Conservation (phyloP, 139 green algal species). For the Zygnema circumcarinatum region DNA sequence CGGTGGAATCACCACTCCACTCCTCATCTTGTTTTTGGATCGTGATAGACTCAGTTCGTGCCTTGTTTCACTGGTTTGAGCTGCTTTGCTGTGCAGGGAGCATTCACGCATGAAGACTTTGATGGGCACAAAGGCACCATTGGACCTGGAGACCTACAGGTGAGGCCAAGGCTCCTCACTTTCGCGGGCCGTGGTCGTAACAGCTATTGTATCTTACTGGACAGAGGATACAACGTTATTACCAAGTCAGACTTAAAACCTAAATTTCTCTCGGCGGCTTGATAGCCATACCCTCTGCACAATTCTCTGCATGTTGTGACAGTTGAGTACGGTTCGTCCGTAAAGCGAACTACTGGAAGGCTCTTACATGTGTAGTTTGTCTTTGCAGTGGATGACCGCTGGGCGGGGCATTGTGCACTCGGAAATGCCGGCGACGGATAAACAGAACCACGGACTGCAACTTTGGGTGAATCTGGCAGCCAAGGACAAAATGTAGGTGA, state of each 20-base stretch:
- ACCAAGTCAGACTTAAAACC: too few species aligned
- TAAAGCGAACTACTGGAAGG: background rate
- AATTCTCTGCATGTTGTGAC: background rate
- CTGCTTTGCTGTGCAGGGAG: constrained; percentile 20
- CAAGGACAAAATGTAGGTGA: constrained; percentile 66
- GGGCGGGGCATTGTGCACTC: constrained; percentile 64
- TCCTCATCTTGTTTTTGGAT: too few species aligned
- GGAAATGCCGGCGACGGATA: constrained; percentile 51
- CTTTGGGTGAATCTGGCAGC: constrained; percentile 66
- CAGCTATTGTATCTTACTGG: too few species aligned
- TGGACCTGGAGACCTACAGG: constrained; percentile 50
- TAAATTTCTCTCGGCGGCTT: too few species aligned
- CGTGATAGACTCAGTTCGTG: too few species aligned
- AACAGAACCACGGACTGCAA: constrained; percentile 56
- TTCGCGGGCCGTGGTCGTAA: too few species aligned
- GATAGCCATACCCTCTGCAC: background rate
- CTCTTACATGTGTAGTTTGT: background rate
- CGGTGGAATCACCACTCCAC: too few species aligned
- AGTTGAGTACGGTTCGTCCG: background rate
- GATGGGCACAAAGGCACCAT: constrained; percentile 59
- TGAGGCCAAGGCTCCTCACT: too few species aligned
- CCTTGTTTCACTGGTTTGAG: background rate
- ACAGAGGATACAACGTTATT: too few species aligned
- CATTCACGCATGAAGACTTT: constrained; percentile 60
- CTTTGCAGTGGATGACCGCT: constrained; percentile 67